Base-by-base conservation (phyloP, 106 monocot genomes). In the Dendrobium nobile region DNA sequence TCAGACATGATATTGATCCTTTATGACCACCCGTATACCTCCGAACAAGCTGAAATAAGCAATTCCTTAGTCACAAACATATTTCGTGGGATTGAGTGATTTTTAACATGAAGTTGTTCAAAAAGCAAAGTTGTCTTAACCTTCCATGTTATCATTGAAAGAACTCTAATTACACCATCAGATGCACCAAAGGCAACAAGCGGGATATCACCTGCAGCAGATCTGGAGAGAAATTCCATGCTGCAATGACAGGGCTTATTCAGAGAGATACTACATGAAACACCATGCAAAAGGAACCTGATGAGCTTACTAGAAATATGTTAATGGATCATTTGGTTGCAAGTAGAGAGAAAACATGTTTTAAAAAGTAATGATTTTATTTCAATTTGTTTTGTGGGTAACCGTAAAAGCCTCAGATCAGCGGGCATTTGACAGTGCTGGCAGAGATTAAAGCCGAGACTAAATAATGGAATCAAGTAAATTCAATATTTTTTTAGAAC, bases 121-220 rank as follows among this genome's bases (percentile, higher is more conserved):
- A 43, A 74, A 61, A 11, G 67, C 27, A 61, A 81, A 80, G 2
- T 31, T 20, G 20, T 64, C 47, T 15, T 70, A 85, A 98, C 98
- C 98, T 98, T 98, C 98, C 98, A 98, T 45, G 92, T 88, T 86
- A 98, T 87, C 98, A 98, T 98, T 74, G 98, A 98, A 77, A 98
- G 91, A 77, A 98, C 95, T 87, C 98, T 88, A 83, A 98, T 95
- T 74, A 98, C 89, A 43, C 98, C 98, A 87, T 98, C 98, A 83
- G 98, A 98, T 78, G 83, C 79, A 77, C 98, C 98, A 88, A 98
- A 98, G 15, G 95, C 98, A 84, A 98, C 95, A 80, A 98, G 86
- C 73, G 98, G 95, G 42, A 83, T 87, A 85, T 98, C 98, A 79
- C 89, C 89, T 83, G 84, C 79, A 82, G 95, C 45, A 72, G 92